Conservation (phyloP, 805 yeast species). For the Candida bentonensis region DNA sequence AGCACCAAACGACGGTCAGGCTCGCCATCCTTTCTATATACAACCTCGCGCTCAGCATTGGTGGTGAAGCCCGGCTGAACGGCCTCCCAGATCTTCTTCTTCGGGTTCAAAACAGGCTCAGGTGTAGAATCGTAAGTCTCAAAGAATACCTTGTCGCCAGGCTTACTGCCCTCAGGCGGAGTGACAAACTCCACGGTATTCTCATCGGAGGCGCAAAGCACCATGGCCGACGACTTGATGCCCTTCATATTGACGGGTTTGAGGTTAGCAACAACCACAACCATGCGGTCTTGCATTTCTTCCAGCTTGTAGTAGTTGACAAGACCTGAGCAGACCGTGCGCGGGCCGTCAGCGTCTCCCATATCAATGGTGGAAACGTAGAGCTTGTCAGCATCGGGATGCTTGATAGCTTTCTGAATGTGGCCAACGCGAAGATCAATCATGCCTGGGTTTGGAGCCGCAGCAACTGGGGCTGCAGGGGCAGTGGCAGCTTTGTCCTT, state of each 20-base stretch:
- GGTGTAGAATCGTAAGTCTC: slow-evolving; percentile 85
- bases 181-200: slow-evolving; percentile 75
- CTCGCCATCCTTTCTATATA: slow-evolving; percentile 65
- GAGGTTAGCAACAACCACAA: slow-evolving; percentile 85
- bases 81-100: slow-evolving; percentile 96
- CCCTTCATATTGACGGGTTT: slow-evolving; percentile 99
- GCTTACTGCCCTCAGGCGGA: slow-evolving; percentile 84
- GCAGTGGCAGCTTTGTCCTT: slow-evolving; percentile 41
- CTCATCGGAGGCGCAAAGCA: slow-evolving; percentile 67
- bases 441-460: slow-evolving; percentile 43
- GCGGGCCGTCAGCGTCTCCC: slow-evolving; percentile 95
- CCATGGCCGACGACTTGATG: slow-evolving; percentile 91
- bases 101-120: slow-evolving; percentile 86
- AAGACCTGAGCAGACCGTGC: slow-evolving; percentile 96
- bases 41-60: slow-evolving; percentile 57
- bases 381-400: slow-evolving; percentile 94
- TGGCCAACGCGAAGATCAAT: slow-evolving; percentile 92
- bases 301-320: slow-evolving; percentile 81
- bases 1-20: slow-evolving; percentile 62
- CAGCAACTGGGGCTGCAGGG: slow-evolving; percentile 10
- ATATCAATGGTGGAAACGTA: slow-evolving; percentile 93
- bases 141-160: slow-evolving; percentile 95
- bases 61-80: slow-evolving; percentile 87
- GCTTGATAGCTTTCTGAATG: slow-evolving; percentile 91
- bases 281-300: slow-evolving; percentile 89